Evolutionary conservation across 2,329 filamentous ascomycete genomes (phyloP).

Genomic region (Aciculosporium take): DNA sequence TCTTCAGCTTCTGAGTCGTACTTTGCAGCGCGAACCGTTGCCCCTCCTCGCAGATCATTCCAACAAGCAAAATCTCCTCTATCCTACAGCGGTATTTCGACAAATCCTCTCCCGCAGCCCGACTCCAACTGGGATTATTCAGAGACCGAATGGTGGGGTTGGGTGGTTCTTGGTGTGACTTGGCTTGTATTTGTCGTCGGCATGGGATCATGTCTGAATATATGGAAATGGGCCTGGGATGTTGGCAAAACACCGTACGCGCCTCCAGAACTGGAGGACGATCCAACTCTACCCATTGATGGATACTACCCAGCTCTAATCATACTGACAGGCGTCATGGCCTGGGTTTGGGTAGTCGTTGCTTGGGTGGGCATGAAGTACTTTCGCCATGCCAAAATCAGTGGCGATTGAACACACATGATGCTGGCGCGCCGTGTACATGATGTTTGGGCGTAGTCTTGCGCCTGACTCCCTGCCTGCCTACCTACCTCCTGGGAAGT

Average conservation of each 20-base stretch:
- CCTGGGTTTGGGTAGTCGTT: constrained; percentile 95
- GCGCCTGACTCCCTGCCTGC: background rate
- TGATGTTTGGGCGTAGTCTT: too few species aligned
- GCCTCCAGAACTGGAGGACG: constrained; percentile 87
- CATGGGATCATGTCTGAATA: constrained; percentile 86
- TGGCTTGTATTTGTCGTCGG: constrained; percentile 95
- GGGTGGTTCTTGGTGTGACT: constrained; percentile 78
- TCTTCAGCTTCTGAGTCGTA: constrained; percentile 52
- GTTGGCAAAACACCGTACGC: constrained; percentile 92
- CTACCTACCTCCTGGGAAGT: too few species aligned
- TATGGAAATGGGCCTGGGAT: constrained; percentile 99
- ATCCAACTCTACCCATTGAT: constrained; percentile 84
- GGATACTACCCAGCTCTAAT: constrained; percentile 94
- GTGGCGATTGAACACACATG: constrained; percentile 34
- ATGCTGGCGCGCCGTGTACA: background rate
- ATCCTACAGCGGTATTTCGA: constrained; percentile 38
- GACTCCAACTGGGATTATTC: constrained; percentile 70
- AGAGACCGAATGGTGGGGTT: constrained; percentile 97
- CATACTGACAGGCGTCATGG: constrained; percentile 87
- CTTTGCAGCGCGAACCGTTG: constrained; percentile 30
- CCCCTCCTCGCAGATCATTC: constrained; percentile 32
- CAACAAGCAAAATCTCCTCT: constrained; percentile 46
- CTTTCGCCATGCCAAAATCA: constrained; percentile 91
- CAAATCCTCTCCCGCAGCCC: constrained; percentile 30
- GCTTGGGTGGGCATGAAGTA: constrained; percentile 99